Evolutionary conservation across 1,284 basidiomycete species (phyloP), one percentile per base, ranked within the genome.

Genomic region (Butyriboletus appendiculatus): DNA sequence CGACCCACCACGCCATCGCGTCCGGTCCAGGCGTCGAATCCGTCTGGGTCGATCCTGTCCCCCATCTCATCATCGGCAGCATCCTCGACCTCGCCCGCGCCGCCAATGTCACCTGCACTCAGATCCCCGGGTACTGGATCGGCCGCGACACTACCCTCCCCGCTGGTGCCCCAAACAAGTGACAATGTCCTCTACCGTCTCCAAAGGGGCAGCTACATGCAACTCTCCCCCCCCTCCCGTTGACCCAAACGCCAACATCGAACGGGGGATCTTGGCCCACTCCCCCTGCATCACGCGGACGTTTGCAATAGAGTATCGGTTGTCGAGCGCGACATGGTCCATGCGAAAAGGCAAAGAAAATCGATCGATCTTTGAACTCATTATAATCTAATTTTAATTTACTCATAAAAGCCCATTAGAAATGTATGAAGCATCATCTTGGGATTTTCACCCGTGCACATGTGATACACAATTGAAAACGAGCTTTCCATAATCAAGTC

Each of bases 301-400:
- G 4, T 77, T 82, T 54, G 68, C 72, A 1, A 50, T 77, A 40
- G 77, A 80, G 55, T 81, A 80, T 56, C 70, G 76, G 4, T 58
- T 78, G 16, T 71, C 73, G 14, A 62, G 59, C 9, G 59, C 59
- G 0, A 51, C 62, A 3, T n/a, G n/a, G n/a, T n/a, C 72, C 73
- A 1, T 63, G 61, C 40, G 45, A 51, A 1, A 30, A 55, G 0
- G 51, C 49, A 22, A 22, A 22, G n/a, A n/a, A n/a, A n/a, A n/a
- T n/a, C n/a, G n/a, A n/a, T n/a, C n/a, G n/a, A n/a, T n/a, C n/a
- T n/a, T n/a, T n/a, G n/a, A n/a, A n/a, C n/a, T n/a, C n/a, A n/a
- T n/a, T n/a, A n/a, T n/a, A n/a, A n/a, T n/a, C n/a, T n/a, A n/a
- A n/a, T n/a, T n/a, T n/a, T n/a, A n/a, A n/a, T n/a, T n/a, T n/a